Percentiles rank a stretch among this genome's conserved stretches.
phyloP scores from a whole-genome alignment of 164 flowering plant genomes.

The Stephania cephalantha region DNA sequence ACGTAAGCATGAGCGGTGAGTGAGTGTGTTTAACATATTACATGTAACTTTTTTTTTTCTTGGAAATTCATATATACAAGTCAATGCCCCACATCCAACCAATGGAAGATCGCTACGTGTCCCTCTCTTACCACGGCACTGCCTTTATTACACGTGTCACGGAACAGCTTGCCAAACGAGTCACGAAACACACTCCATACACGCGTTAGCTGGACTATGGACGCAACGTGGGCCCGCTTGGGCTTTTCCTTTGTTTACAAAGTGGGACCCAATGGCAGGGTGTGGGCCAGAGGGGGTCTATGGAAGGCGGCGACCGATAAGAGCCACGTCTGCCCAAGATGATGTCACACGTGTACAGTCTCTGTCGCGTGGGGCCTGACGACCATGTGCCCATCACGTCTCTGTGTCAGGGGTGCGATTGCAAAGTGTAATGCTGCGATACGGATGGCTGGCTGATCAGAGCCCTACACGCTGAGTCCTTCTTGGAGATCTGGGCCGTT shows the following conservation, averaged over 20 bases:
- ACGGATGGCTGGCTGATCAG: background rate
- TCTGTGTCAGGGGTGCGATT: background rate
- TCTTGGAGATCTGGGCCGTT: background rate
- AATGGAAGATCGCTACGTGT: background rate
- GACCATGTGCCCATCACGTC: constrained; percentile 1
- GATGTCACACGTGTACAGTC: constrained; percentile 7
- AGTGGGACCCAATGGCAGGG: background rate
- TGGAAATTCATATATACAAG: background rate
- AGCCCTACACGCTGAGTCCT: background rate
- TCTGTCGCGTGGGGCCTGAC: background rate
- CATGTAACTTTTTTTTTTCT: too few species aligned
- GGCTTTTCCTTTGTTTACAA: background rate
- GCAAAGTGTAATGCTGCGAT: background rate
- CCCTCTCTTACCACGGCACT: background rate
- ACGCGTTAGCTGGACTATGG: background rate
- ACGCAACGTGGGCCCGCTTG: background rate
- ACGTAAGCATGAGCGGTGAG: too few species aligned
- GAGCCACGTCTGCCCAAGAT: background rate
- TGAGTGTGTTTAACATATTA: too few species aligned
- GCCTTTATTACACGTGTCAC: background rate
- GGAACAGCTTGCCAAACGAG: background rate
- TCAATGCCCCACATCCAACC: background rate
- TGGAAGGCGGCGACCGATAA: background rate
- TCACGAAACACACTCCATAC: background rate
- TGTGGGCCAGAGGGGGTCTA: background rate